Base-by-base conservation (phyloP, 768 basidiomycete genomes). In the Tricholomella constricta region DNA sequence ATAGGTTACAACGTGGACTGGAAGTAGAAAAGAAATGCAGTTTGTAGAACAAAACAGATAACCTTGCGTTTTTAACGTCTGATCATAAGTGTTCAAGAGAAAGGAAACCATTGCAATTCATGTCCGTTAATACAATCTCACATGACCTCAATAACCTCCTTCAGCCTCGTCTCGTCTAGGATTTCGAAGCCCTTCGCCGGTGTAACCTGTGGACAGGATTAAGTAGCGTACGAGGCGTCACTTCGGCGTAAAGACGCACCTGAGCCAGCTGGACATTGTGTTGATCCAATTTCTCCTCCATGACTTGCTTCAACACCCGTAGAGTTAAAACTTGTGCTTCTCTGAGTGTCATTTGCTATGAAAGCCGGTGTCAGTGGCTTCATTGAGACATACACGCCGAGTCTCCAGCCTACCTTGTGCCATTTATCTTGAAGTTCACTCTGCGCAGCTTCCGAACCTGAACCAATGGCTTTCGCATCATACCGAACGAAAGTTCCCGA, bases 281-380 rank as follows among this genome's bases (percentile, higher is more conserved):
- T 62, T 97, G 92, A 72, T 98, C 96, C 37, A 99, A 82, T 70
- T 97, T 98, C 76, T 98, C 97, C 71, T 98, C 97, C 97, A 98
- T 99, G 38, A 98, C 97, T 75, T 98, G 94, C 75, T 99, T 98
- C 57, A 98, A 76, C 41, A 98, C 92, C 57, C 84, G 86, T 47
- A 98, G 75, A 3, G 91, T 88, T 57, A 98, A 74, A 34, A 82
- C 76, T 61, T 98, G 92, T 0, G 94, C 97, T 70, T 97, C 94
- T 59, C 78, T 72, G 20, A 98, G 76, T 7, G 89, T 86, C 86
- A 98, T 96, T 83, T 86, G 86, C 96, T 98, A 62, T n/a, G 51
- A 35, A 60, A 43, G 12, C 42, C 19, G 19, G 14, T 26, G 40
- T 47, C 20, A 41, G 26, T 26, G 10, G 10, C 3, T 20, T 12